Base-by-base conservation (phyloP, 768 basidiomycete genomes). In the Leucocoprinus leucothites region DNA sequence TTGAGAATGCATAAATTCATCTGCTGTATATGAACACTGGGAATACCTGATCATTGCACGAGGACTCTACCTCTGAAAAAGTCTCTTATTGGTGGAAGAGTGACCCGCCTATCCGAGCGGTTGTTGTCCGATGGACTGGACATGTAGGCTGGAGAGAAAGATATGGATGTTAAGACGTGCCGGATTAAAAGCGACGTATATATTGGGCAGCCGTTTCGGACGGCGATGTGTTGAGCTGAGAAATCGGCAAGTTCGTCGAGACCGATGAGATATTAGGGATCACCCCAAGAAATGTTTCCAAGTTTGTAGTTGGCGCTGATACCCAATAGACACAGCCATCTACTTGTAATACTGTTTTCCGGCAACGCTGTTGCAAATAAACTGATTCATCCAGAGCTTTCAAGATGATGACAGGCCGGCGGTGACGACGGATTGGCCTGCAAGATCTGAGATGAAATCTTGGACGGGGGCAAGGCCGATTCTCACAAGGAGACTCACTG, bases 71-170 rank as follows among this genome's bases (percentile, higher is more conserved):
- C 80, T 75, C 79, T 71, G 64, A 89, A 84, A 57, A 89, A 69
- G 67, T 86, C 84, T 48, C 85, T 82, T 53, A 89, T 87, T 45
- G 86, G 78, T 38, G 87, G 87, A 56, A 89, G 82, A 14, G 81
- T 85, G 51, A 84, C 84, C 42, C 85, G 80, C 57, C 58, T 61
- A 56, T 58, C 62, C 26, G 53, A 40, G 38, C 38, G 24, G 63
- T 65, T 67, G 61, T 68, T 64, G 58, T 68, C 65, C 46, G 69
- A 58, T 53, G 65, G 58, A 57, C 64, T 63, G 53, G 65, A 59
- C 68, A 71, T 70, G 52, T 45, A 47, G 41, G 54, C 42, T 38
- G 57, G 21, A 40, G 42, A 52, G 52, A 44, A 44, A 49, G 31
- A 11, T n/a, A 31, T 31, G 58, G 43, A 45, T 58, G 50, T 56